These are phyloP conservation scores for Hypoxylon fuscum DNA, from an alignment of 495 filamentous ascomycete species.

Conservation along the genomic window DNA sequence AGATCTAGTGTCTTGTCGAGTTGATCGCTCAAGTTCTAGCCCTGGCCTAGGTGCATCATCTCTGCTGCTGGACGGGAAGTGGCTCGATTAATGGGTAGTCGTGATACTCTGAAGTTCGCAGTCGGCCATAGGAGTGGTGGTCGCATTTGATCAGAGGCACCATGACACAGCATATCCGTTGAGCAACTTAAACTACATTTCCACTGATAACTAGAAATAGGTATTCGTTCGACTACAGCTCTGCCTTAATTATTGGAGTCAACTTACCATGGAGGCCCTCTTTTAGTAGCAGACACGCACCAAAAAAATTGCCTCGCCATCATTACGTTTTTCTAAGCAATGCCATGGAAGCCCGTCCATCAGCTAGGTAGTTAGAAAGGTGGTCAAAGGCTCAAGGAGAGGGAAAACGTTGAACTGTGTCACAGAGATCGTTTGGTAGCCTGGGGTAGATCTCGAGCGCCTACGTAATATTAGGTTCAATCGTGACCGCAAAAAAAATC, in stretches of 20 bases:
- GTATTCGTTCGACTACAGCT: no score
- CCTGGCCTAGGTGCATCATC: conserved; percentile 5
- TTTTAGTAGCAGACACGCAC: no score
- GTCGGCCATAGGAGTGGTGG: conserved; percentile 17
- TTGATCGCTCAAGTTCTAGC: conserved; percentile 22
- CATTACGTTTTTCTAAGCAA: background rate
- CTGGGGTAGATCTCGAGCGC: conserved; percentile 33
- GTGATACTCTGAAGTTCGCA: conserved; percentile 18
- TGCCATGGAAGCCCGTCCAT: background rate
- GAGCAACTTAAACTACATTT: conserved; percentile 12
- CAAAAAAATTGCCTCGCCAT: background rate
- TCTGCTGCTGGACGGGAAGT: conserved; percentile 6
- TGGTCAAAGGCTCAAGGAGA: conserved; percentile 5
- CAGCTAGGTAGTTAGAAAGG: background rate
- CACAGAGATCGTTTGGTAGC: conserved; percentile 36
- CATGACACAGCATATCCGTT: conserved; percentile 29
- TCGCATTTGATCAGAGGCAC: conserved; percentile 10
- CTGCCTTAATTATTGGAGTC: no score
- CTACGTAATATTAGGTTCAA: conserved; percentile 24
- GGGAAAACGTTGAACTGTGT: conserved; percentile 15
- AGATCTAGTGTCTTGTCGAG: background rate
- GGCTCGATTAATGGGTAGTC: conserved; percentile 13
- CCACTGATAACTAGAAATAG: conserved; percentile 1
- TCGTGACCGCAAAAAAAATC: conserved; percentile 15
- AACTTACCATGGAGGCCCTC: no score